These are phyloP conservation scores for Gillenia trifoliata DNA, from an alignment of 306 rosid genomes.

Conservation along the genomic window DNA sequence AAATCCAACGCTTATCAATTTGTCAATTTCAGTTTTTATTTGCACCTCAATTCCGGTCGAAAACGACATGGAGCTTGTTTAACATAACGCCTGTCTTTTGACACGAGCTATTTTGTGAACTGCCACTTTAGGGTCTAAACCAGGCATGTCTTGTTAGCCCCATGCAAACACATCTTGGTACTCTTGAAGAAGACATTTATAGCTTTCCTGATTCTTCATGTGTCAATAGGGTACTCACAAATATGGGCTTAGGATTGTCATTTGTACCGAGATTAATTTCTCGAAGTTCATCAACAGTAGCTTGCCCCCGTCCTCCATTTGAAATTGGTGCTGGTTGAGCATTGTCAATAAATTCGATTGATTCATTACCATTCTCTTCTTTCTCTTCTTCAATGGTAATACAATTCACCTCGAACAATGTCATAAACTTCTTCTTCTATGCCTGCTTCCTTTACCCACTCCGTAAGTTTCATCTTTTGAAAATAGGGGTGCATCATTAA, in stretches of 20 bases:
- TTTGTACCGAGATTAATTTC: neutral
- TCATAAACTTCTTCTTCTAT: too few species aligned
- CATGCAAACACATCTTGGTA: neutral
- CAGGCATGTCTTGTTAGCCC: neutral
- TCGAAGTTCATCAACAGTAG: neutral
- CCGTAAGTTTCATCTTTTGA: too few species aligned
- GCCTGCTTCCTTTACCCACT: too few species aligned
- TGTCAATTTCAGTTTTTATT: neutral
- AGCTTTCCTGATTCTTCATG: neutral
- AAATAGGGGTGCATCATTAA: too few species aligned
- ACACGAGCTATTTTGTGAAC: neutral
- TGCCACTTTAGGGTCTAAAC: neutral
- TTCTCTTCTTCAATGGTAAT: too few species aligned
- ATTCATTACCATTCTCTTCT: accelerated
- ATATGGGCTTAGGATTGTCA: neutral
- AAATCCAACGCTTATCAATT: neutral
- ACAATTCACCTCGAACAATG: neutral
- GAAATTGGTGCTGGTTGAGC: neutral
- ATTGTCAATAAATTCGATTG: neutral
- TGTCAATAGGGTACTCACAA: neutral
- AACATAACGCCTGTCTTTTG: neutral
- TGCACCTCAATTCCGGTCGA: neutral
- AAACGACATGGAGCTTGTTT: neutral
- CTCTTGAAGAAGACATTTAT: neutral
- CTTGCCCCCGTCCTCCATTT: neutral